Base-by-base conservation (phyloP, 805 yeast species). In the Hemisphaericaspora nanyangensis region DNA sequence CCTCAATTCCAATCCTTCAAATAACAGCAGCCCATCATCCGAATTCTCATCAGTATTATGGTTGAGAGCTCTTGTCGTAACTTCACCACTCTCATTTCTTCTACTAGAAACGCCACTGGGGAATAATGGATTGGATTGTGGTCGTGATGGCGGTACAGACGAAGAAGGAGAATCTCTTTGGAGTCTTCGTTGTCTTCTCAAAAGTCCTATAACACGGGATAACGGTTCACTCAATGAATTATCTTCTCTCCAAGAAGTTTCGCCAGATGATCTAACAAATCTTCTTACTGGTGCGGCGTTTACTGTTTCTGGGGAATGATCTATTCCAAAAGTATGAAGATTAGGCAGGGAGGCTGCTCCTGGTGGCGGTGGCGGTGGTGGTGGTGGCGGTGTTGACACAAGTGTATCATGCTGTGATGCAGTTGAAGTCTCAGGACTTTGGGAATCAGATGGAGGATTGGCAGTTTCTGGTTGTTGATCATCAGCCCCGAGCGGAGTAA, bases 21-120 rank as follows among this genome's bases (percentile, higher is more conserved):
- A 36, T 3, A 56, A 22, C 26, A 3, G 26, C 11, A 12, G 16
- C 7, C 17, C 46, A 20, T 49, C 44, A 17, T 51, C 55, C 25
- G 40, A 29, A 17, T 25, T 25, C 11, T 34, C 33, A 32, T 17
- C 26, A 17, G 6, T 2, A 15, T 15, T 10, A 3, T 17, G 18
- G 3, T 29, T 13, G 10, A 15, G 31, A 8, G 12, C 18, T 29
- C 31, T 29, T 8, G 20, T 47, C 10, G 78, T 72, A n/a, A 55
- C 65, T 1, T 71, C 73, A 2, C 79, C 80, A 33, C 45, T 49
- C 0, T 63, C 51, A 0, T 74, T 71, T 42, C 80, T 55, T 41
- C 76, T 62, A 46, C 79, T 74, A 11, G 70, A 54, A 7, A 76
- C 72, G 1, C 79, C 80, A 3, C 68, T 47, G 1, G 79, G 71